These are phyloP conservation scores for Moniliophthora roreri DNA, from an alignment of 1,284 basidiomycete genomes.

Conservation along the genomic window DNA sequence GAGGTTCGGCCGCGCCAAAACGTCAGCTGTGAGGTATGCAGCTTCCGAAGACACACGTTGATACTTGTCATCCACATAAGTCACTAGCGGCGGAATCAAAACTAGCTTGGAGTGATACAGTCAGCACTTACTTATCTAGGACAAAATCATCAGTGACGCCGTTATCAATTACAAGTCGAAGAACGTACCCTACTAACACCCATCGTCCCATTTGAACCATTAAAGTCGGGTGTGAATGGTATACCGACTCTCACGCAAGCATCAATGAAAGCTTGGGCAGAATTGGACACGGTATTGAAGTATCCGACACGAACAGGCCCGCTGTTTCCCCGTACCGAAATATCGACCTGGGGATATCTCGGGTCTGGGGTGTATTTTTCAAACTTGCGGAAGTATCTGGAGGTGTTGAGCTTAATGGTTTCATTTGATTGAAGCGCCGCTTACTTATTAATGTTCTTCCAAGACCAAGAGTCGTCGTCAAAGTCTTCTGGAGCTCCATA, in stretches of 20 bases:
- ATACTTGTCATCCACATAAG: slow-evolving; percentile 51
- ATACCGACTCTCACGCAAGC: slow-evolving; percentile 49
- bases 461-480: slow-evolving; percentile 66
- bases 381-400: slow-evolving; percentile 62
- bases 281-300: slow-evolving; percentile 34
- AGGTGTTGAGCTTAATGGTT: neutral
- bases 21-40: slow-evolving; percentile 63
- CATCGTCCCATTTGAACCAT: slow-evolving; percentile 45
- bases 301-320: slow-evolving; percentile 54
- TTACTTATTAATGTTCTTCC: slow-evolving; percentile 51
- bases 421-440: slow-evolving; percentile 6
- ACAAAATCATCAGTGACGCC: neutral
- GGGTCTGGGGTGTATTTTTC: slow-evolving; percentile 52
- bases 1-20: slow-evolving; percentile 61
- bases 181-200: slow-evolving; percentile 52
- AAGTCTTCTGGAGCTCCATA: slow-evolving; percentile 68
- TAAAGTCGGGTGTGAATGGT: slow-evolving; percentile 48
- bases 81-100: slow-evolving; percentile 43
- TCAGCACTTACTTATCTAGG: slow-evolving; percentile 6
- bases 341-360: slow-evolving; percentile 46
- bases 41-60: slow-evolving; percentile 60
- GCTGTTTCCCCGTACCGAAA: slow-evolving; percentile 38
- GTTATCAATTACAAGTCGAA: neutral
- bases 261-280: slow-evolving; percentile 43
- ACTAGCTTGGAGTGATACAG: slow-evolving; percentile 13